phyloP scores from a whole-genome alignment of 306 rosid species.

The Malus orientalis region DNA sequence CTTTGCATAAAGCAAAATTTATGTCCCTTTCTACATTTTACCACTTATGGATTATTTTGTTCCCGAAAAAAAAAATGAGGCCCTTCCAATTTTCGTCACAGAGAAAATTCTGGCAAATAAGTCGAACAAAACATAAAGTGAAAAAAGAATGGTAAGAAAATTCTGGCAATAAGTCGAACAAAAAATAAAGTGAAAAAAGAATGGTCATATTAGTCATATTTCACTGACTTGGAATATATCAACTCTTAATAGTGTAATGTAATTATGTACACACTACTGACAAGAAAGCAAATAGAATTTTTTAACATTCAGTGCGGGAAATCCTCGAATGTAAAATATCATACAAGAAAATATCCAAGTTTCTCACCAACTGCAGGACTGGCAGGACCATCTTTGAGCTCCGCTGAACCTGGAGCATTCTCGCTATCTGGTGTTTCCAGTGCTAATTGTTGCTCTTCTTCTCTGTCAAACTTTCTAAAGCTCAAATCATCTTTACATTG shows the following conservation, averaged over 20 bases:
- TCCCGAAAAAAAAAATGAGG: slow-evolving; percentile 8
- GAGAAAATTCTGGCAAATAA: slow-evolving; percentile 8
- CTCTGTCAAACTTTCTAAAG: slow-evolving; percentile 21
- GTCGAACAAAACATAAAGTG: background rate
- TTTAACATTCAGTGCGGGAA: background rate
- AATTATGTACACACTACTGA: background rate
- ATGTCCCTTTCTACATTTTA: slow-evolving; percentile 12
- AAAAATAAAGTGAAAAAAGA: background rate
- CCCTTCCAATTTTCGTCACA: slow-evolving; percentile 7
- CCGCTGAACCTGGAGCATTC: slow-evolving; percentile 29
- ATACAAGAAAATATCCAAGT: slow-evolving; percentile 4
- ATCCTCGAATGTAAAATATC: background rate
- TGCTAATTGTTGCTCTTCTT: slow-evolving; percentile 30
- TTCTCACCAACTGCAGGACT: slow-evolving; percentile 43
- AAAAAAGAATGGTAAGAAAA: background rate
- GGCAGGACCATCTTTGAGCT: slow-evolving; percentile 24
- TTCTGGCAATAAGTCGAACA: slow-evolving; percentile 4
- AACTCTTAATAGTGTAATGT: background rate
- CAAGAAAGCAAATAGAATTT: background rate
- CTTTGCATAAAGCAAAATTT: slow-evolving; percentile 27
- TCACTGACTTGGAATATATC: slow-evolving; percentile 4
- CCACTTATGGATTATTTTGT: slow-evolving; percentile 11
- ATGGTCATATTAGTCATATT: slow-evolving; percentile 1
- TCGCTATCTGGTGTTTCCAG: slow-evolving; percentile 19
- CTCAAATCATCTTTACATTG: slow-evolving; percentile 29